A percentile compares a stretch with the other conserved stretches of the same genome.
Evolutionary conservation across 139 green algal genomes (phyloP).

Genomic region (Micromonas commoda): DNA sequence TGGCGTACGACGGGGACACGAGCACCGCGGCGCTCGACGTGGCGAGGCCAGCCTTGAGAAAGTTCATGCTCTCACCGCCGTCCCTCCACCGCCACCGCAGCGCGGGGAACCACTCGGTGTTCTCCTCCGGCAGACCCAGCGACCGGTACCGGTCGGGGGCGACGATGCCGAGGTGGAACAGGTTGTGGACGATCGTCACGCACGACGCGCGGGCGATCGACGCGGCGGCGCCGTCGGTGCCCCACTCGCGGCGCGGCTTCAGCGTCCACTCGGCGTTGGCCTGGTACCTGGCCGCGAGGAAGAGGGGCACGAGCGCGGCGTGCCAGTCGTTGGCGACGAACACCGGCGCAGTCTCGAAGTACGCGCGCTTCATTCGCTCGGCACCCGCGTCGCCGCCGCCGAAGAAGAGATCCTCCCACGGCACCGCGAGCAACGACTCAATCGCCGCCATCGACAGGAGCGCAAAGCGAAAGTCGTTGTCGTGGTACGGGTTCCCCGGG

Average conservation of each 20-base stretch:
- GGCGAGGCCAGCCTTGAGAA: conserved; percentile 62
- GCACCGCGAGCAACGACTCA: conserved; percentile 62
- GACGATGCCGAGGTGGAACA: conserved; percentile 78
- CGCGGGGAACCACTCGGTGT: conserved; percentile 27
- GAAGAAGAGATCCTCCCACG: conserved; percentile 27
- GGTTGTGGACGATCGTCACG: conserved; percentile 72
- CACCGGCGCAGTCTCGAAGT: conserved; percentile 44
- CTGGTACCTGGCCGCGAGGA: conserved; percentile 42
- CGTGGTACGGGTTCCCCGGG: conserved; percentile 48
- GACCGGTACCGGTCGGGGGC: conserved; percentile 69
- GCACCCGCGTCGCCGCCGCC: conserved; percentile 49
- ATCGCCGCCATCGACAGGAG: conserved; percentile 66
- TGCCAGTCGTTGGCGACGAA: conserved; percentile 69
- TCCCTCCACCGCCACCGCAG: conserved; percentile 42
- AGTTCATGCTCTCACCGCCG: conserved; percentile 49
- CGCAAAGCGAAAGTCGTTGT: conserved; percentile 70
- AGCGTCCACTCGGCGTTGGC: background rate
- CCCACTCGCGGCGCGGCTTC: conserved; percentile 60
- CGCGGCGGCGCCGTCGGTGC: conserved; percentile 78
- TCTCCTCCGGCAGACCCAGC: conserved; percentile 66
- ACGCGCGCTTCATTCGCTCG: conserved; percentile 39
- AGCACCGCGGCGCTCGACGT: conserved; percentile 62
- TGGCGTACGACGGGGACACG: conserved; percentile 40
- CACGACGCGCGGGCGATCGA: background rate
- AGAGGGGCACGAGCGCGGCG: conserved; percentile 64